phyloP scores from a whole-genome alignment of 164 flowering plant genomes.

The Tetracentron sinense region DNA sequence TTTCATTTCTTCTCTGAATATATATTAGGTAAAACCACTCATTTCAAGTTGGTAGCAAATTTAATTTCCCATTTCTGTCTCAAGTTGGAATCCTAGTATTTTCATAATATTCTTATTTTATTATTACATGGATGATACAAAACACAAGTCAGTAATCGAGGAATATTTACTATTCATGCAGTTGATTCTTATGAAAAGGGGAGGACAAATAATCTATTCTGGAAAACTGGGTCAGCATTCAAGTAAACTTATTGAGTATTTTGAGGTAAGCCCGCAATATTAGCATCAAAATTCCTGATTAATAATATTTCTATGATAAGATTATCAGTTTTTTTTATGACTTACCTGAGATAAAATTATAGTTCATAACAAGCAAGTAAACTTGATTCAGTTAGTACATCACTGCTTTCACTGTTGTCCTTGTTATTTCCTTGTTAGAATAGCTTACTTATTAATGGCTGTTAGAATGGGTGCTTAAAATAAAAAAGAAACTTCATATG shows the following conservation, averaged over 20 bases:
- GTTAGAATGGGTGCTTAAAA: no score
- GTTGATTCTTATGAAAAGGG: conserved; percentile 40
- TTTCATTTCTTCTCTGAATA: background rate
- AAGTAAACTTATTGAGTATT: conserved; percentile 29
- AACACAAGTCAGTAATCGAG: background rate
- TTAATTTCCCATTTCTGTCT: background rate
- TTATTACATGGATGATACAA: background rate
- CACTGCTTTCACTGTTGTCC: no score
- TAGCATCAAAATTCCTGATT: background rate
- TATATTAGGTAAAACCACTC: background rate
- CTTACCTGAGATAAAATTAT: no score
- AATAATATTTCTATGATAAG: background rate
- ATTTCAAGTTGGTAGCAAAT: background rate
- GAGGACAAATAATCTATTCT: conserved; percentile 38
- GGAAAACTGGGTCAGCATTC: conserved; percentile 36
- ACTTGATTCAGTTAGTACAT: no score
- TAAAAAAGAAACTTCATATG: no score
- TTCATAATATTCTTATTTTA: background rate
- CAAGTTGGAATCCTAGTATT: background rate
- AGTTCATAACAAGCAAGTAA: no score
- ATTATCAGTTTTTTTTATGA: no score
- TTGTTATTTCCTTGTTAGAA: no score
- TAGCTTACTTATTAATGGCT: no score
- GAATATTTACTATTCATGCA: conserved; percentile 12
- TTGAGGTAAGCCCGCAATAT: conserved; percentile 25